Percentiles rank a stretch among this genome's conserved stretches.
Evolutionary conservation across 305 asterid species (phyloP).

Genomic region (Fraxinus greggii): DNA sequence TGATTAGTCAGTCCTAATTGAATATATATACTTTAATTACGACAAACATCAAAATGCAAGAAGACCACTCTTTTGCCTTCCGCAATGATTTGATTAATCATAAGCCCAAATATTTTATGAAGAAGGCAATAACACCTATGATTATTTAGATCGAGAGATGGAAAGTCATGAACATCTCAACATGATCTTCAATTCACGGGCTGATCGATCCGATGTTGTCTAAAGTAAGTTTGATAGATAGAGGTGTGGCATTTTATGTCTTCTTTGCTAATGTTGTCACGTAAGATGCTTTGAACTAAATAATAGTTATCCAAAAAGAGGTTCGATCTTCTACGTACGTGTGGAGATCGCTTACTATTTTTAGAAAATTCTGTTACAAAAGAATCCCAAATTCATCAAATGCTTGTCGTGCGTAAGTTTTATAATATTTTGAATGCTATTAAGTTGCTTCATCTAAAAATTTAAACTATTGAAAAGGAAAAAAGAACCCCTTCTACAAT

Average conservation of each 20-base stretch:
- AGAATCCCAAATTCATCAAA: not conserved
- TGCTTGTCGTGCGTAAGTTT: not conserved
- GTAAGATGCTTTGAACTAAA: not conserved
- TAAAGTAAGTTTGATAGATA: not conserved
- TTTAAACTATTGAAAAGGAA: not conserved
- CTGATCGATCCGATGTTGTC: not conserved
- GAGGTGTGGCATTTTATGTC: not conserved
- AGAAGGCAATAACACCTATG: not conserved
- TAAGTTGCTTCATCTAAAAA: not conserved
- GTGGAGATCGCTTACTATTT: not conserved
- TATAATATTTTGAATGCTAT: not conserved
- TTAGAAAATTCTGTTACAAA: not conserved
- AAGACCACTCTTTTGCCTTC: not conserved
- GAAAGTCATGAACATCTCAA: not conserved
- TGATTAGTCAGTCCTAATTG: not conserved
- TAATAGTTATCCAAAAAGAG: not conserved
- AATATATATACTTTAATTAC: not conserved
- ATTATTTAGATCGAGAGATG: not conserved
- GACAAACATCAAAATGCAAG: not conserved
- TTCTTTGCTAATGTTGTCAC: not conserved
- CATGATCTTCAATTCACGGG: not conserved
- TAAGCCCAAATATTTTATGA: not conserved
- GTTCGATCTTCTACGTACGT: not conserved
- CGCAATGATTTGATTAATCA: not conserved
- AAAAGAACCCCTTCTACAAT: not conserved